These are phyloP conservation scores for Eucalyptus brandiana DNA, from an alignment of 345 rosid genomes.

Conservation along the genomic window DNA sequence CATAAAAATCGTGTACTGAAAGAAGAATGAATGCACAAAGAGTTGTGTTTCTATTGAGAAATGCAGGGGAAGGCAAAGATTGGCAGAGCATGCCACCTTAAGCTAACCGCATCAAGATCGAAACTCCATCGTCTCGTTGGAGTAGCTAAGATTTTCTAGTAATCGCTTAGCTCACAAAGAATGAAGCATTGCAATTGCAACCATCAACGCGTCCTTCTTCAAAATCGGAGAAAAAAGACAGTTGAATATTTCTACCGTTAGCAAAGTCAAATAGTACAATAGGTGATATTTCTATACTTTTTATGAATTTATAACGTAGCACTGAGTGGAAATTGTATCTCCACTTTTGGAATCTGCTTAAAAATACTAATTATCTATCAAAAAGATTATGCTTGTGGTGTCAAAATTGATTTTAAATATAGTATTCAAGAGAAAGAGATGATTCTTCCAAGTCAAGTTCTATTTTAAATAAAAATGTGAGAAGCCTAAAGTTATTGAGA, in stretches of 20 bases:
- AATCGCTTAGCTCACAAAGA: accelerated
- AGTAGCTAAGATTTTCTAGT: background rate
- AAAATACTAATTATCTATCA: accelerated
- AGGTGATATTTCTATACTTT: no score
- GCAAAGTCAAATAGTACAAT: background rate
- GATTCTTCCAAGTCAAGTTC: no score
- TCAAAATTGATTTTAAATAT: no score
- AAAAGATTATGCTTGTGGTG: no score
- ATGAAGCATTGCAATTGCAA: background rate
- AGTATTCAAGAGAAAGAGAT: no score
- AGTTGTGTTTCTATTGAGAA: background rate
- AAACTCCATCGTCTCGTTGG: background rate
- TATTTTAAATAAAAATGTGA: no score
- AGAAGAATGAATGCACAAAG: no score
- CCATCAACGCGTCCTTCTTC: background rate
- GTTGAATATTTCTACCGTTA: background rate
- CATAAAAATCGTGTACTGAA: background rate
- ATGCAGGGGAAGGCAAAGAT: background rate
- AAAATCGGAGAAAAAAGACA: no score
- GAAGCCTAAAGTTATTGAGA: no score
- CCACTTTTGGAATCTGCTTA: no score
- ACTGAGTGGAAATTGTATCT: no score
- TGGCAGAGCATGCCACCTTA: background rate
- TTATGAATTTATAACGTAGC: no score
- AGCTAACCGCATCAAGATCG: background rate